Evolutionary conservation across 768 basidiomycete species (phyloP), one percentile per base, ranked within the genome.

Genomic region (Calvatia gigantea): DNA sequence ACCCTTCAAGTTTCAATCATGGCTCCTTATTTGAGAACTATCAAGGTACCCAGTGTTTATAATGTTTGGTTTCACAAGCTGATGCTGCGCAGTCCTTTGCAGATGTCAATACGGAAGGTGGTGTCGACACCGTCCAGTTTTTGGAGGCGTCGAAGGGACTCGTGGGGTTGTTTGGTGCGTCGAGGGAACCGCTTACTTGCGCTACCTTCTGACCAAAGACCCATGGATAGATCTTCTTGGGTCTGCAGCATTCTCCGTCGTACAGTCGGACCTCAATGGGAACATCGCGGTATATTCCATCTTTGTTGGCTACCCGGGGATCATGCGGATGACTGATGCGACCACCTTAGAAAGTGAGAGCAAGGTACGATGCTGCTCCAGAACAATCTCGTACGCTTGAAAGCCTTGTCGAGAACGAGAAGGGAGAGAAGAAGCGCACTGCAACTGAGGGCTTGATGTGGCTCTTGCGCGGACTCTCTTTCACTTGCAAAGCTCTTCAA

Each of bases 361-460:
- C 85, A 14, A 85, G 93, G 41, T 91, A 90, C 68, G 76, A 86
- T 23, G 82, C 88, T 0, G 72, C 78, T 4, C 85, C 90, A 1
- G 69, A 70, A 1, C 61, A 82, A 58, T 93, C 89, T 4, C 69
- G 71, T 27, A 98, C 97, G 1, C 81, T 99, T 25, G 91, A 99
- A 72, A 73, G 78, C 45, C 83, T 99, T 25, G 85, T 94, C 4
- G 78, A 79, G 64, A 87, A 88, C 64, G 97, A 98, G 72, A 86
- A 90, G 70, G 73, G 72, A 21, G 89, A 93, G 73, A 92, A 94
- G 81, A 94, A 94, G 71, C 81, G 83, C 14, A 80, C 82, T 0
- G 93, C 96, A 2, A 97, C 95, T 0, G 88, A 95, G 65, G 94
- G 93, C 14, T 80, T 98, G 52, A 73, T 98, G 72, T 99, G 97